Evolutionary conservation across 1,284 basidiomycete genomes (phyloP).

Genomic region (Leccinum discolor): DNA sequence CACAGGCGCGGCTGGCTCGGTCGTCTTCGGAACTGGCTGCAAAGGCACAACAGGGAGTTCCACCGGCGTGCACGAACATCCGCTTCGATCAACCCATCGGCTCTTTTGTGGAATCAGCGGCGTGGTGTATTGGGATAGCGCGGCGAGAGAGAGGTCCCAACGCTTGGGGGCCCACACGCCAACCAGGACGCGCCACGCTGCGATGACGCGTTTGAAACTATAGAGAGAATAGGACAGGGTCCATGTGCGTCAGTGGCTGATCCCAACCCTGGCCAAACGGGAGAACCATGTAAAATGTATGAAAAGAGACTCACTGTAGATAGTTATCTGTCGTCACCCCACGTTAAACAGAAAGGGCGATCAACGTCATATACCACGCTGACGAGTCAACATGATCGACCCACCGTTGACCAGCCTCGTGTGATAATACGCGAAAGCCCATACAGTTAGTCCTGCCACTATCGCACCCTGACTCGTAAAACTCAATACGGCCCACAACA

Average conservation of each 20-base stretch:
- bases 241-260: slow-evolving; percentile 22
- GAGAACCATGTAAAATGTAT: slow-evolving; percentile 6
- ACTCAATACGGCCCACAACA: slow-evolving; percentile 79
- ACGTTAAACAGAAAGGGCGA: neutral
- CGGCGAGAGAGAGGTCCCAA: slow-evolving; percentile 73
- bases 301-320: slow-evolving; percentile 58
- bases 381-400: slow-evolving; percentile 29
- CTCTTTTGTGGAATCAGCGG: slow-evolving; percentile 66
- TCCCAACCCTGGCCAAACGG: slow-evolving; percentile 9
- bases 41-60: neutral
- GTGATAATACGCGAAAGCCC: slow-evolving; percentile 82
- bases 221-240: slow-evolving; percentile 7
- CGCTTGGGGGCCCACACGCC: slow-evolving; percentile 87
- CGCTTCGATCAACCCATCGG: slow-evolving; percentile 61
- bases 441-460: slow-evolving; percentile 55
- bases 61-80: slow-evolving; percentile 32
- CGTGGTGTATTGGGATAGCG: slow-evolving; percentile 75
- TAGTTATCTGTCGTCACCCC: slow-evolving; percentile 64
- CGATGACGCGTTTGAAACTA: slow-evolving; percentile 79
- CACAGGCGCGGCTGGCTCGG: slow-evolving; percentile 41
- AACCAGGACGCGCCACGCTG: slow-evolving; percentile 88
- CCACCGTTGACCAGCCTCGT: slow-evolving; percentile 73
- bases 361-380: slow-evolving; percentile 24
- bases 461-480: slow-evolving; percentile 62
- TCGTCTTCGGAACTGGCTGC: neutral